Percentiles rank a stretch among this genome's conserved stretches.
These are phyloP conservation scores for Ottelia alismoides DNA, from an alignment of 106 monocot genomes.

Conservation along the genomic window DNA sequence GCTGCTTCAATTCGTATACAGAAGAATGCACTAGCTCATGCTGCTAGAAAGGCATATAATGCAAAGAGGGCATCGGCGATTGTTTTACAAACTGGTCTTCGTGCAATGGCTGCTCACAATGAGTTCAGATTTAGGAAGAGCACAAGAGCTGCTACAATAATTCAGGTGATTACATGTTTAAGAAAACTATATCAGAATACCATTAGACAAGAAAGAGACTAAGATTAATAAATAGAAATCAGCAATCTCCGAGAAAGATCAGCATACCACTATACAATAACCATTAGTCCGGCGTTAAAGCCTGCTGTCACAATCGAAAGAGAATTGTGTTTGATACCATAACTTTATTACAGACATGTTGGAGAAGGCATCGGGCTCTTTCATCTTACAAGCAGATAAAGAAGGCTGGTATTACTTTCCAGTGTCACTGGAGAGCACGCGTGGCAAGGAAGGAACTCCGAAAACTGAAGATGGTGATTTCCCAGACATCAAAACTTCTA, in stretches of 20 bases:
- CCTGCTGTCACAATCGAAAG: no score
- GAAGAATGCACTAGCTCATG: slow-evolving; percentile 52
- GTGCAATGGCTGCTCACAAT: slow-evolving; percentile 82
- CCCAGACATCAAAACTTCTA: not conserved
- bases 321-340: no score
- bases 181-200: no score
- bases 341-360: no score
- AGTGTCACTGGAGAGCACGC: slow-evolving; percentile 95
- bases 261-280: no score
- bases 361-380: slow-evolving; percentile 63
- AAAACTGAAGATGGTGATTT: slow-evolving; percentile 72
- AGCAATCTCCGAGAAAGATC: no score
- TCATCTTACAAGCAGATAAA: slow-evolving; percentile 49
- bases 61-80: slow-evolving; percentile 32
- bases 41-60: slow-evolving; percentile 32
- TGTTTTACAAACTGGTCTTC: slow-evolving; percentile 74
- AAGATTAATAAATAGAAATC: no score
- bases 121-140: slow-evolving; percentile 51
- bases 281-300: no score
- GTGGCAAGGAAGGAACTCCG: slow-evolving; percentile 83
- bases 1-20: slow-evolving; percentile 85
- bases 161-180: slow-evolving; percentile 69
- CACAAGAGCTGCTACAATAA: slow-evolving; percentile 68
- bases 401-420: slow-evolving; percentile 55
- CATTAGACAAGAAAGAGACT: no score